Base-by-base conservation (phyloP, 2,329 filamentous ascomycete genomes). In the Ceratocystis colombiana region DNA sequence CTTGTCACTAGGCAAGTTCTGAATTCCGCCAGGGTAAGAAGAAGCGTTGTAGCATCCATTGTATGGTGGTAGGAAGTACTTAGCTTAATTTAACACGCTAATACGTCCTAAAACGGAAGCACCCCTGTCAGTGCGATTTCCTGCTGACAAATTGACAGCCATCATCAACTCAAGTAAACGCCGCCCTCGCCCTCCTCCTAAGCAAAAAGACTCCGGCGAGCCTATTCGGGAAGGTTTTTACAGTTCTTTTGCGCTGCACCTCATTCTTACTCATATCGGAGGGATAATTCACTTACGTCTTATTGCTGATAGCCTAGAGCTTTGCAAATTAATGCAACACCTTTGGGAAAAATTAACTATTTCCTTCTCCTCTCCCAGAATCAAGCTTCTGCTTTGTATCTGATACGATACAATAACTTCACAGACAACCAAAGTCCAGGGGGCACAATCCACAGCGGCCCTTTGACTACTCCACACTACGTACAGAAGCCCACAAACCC, bases 121-220 rank as follows among this genome's bases (percentile, higher is more conserved):
- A 5, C 5, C 25, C 22, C 22, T 57, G 53, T 30, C 5, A 30
- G 28, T 57, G 12, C 22, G 12, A 17, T 57, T 57, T 33, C 15
- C n/a, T 57, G 53, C 53, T 57, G 53, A 57, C 53, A 57, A 57
- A 57, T 57, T 57, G 53, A 30, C 53, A 57, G 22, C 53, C 53
- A 57, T 57, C 53, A 57, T 30, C n/a, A 17, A 20, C 5, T 22
- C 17, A 50, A 48, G 5, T 22, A 48, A 48, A 8, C 46, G 46
- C 46, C 46, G 46, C 46, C 46, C 20, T 48, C 17, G n/a, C 46
- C 20, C 22, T 25, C 20, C 22, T 12, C 20, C 8, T 15, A 30
- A 7, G 25, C 17, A 28, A 57, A 30, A 57, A 33, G 17, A 7
- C 28, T 57, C 33, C 53, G 53, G 53, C 10, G 12, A 57, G 28